Evolutionary conservation across 164 flowering plant species (phyloP).

Genomic region (Aristolochia contorta): DNA sequence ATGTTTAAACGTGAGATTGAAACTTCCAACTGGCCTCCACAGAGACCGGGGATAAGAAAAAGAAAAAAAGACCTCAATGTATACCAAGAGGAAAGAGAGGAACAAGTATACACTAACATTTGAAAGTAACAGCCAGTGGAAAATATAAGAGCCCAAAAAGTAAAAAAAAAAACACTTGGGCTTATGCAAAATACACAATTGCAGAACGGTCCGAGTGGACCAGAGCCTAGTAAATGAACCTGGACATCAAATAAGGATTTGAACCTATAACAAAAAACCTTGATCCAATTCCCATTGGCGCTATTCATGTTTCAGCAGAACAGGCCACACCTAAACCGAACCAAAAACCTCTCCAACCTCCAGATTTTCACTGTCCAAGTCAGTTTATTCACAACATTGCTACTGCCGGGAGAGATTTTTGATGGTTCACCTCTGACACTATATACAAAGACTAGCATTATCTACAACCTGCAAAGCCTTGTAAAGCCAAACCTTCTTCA

Average conservation of each 20-base stretch:
- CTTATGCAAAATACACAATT: background rate
- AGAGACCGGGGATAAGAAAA: too few relatives aligned
- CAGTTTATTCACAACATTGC: slow-evolving; percentile 13
- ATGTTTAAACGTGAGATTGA: too few relatives aligned
- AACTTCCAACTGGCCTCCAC: too few relatives aligned
- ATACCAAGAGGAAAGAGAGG: too few relatives aligned
- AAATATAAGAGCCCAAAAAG: background rate
- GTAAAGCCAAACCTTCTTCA: background rate
- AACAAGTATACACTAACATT: background rate
- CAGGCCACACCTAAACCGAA: slow-evolving; percentile 8
- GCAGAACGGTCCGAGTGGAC: background rate
- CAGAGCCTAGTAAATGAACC: background rate
- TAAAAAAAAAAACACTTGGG: slow-evolving; percentile 8
- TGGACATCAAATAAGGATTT: slow-evolving; percentile 18
- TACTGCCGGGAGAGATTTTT: background rate
- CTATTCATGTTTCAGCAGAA: slow-evolving; percentile 21
- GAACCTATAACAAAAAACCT: slow-evolving; percentile 33
- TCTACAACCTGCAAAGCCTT: background rate
- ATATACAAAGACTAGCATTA: background rate
- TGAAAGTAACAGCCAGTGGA: background rate
- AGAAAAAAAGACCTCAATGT: too few relatives aligned
- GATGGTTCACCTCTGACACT: background rate
- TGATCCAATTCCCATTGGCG: slow-evolving; percentile 28
- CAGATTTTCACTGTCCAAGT: slow-evolving; percentile 8
- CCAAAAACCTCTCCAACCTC: slow-evolving; percentile 17